Evolutionary conservation across 75 land plant genomes (phyloP).

Genomic region (Isoetes taiwanensis): DNA sequence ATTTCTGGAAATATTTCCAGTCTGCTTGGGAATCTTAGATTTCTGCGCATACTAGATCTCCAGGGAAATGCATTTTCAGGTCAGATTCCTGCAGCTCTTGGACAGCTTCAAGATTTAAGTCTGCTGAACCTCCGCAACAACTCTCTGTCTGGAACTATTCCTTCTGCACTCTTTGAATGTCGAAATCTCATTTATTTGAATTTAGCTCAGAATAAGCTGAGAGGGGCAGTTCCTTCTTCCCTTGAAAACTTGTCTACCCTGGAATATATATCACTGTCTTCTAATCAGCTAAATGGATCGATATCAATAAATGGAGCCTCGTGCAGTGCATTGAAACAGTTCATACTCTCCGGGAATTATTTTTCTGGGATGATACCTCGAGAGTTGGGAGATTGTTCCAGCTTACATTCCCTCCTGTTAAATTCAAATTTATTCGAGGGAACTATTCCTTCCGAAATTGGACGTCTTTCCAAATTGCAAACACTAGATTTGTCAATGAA

Average conservation of each 20-base stretch:
- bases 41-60: conserved; percentile 30
- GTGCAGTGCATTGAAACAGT: background rate
- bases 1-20: conserved; percentile 37
- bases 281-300: conserved; percentile 18
- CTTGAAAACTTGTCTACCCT: conserved; percentile 26
- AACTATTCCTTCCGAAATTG: conserved; percentile 40
- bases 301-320: no score
- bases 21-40: conserved; percentile 12
- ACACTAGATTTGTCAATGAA: conserved; percentile 56
- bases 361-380: conserved; percentile 35
- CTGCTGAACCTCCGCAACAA: conserved; percentile 39
- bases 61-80: conserved; percentile 46
- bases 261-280: conserved; percentile 29
- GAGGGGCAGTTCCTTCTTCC: conserved; percentile 38
- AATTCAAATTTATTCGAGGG: conserved; percentile 52
- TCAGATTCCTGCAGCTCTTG: conserved; percentile 23
- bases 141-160: conserved; percentile 27
- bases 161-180: conserved; percentile 20
- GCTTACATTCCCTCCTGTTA: conserved; percentile 62
- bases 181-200: conserved; percentile 25
- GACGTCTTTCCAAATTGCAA: conserved; percentile 33
- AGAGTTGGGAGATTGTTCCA: conserved; percentile 29
- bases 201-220: conserved; percentile 42
- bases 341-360: background rate
- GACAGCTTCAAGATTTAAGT: conserved; percentile 21